phyloP scores from a whole-genome alignment of 179 eudicot species.

The Silene noctiflora region DNA sequence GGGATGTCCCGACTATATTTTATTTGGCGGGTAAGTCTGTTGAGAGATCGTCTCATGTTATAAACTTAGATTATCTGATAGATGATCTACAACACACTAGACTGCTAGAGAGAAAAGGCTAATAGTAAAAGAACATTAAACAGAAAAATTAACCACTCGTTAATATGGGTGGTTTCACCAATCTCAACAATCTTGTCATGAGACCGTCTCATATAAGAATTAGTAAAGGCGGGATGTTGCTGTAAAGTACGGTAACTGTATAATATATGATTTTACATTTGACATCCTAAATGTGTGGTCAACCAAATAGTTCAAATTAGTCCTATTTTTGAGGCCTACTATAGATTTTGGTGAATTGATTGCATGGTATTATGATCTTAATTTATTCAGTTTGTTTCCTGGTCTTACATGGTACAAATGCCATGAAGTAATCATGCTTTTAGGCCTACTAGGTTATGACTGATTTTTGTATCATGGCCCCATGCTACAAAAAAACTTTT shows the following conservation, averaged over 20 bases:
- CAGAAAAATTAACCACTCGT: too few relatives aligned
- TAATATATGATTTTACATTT: constrained; percentile 5
- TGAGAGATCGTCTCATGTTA: too few relatives aligned
- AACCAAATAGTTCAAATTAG: constrained; percentile 15
- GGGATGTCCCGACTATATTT: not conserved
- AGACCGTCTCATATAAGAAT: too few relatives aligned
- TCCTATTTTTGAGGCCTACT: constrained; percentile 25
- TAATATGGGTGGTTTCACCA: too few relatives aligned
- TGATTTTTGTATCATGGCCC: constrained; percentile 19
- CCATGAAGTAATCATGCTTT: constrained; percentile 14
- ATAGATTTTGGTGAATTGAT: constrained; percentile 15
- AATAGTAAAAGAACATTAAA: too few relatives aligned
- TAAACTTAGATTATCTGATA: too few relatives aligned
- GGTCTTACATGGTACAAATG: not conserved
- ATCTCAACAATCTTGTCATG: too few relatives aligned
- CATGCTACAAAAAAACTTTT: constrained; percentile 11
- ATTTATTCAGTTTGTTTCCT: constrained; percentile 29
- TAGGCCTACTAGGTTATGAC: constrained; percentile 20
- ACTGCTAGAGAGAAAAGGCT: too few relatives aligned
- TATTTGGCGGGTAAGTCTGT: not conserved
- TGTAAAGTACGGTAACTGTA: constrained; percentile 11
- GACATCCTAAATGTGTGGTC: constrained; percentile 22
- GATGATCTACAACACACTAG: too few relatives aligned
- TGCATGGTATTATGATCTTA: constrained; percentile 6
- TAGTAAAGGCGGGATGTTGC: not conserved